Evolutionary conservation across 768 basidiomycete species (phyloP), one percentile per base, ranked within the genome.

Genomic region (Trametes maxima): DNA sequence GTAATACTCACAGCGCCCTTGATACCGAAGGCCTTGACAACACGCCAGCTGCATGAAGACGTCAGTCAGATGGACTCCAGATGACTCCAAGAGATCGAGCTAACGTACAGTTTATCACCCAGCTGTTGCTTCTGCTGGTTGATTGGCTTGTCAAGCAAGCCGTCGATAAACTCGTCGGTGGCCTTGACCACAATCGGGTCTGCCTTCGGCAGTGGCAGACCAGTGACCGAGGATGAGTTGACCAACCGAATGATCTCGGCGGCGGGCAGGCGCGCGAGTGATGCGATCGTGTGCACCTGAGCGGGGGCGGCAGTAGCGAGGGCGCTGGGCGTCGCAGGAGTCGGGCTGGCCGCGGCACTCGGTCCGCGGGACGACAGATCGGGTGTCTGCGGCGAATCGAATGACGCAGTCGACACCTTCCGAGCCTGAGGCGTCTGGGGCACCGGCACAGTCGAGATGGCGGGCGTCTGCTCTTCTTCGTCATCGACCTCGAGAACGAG

Each of bases 141-240:
- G 78, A 67, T 49, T 82, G 93, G 74, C 74, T 92, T 92, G 68
- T 91, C 89, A 43, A 90, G 89, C 21, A 96, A 72, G 63, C 82
- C 77, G 72, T 95, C 94, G 73, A 95, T 94, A 77, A 90, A 94
- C 47, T 85, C 80, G 65, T 92, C 86, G 3, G 90, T 90, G 2
- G 85, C 81, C 67, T 85, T 81, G 43, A 87, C 78, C 1, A 90
- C 84, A 25, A 86, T 68, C 3, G 87, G 82, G 71, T 94, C 92
- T 28, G 85, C 81, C 73, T 86, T 92, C 40, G 85, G 83, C 63
- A 90, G 67, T 17, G 84, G 87, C 56, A 90, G 74, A 16, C 79
- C 78, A 17, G 77, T 75, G 37, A 68, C 84, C 77, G 47, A 86
- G 24, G 57, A 67, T 45, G 64, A 69, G 53, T 57, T 82, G 11